These are phyloP conservation scores for Amanita molliuscula DNA, from an alignment of 768 basidiomycete species.

Conservation along the genomic window DNA sequence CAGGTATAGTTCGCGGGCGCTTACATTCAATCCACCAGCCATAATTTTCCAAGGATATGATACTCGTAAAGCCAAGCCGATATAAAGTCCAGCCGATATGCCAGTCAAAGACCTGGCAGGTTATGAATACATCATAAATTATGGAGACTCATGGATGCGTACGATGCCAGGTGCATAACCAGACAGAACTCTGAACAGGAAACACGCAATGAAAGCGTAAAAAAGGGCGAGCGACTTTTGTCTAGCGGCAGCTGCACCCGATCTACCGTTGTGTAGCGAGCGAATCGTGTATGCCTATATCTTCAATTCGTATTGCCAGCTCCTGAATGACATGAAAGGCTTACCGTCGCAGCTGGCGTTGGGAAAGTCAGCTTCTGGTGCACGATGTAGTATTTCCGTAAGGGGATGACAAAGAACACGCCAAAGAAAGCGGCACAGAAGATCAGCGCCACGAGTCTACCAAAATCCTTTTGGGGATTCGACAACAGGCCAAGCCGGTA, in stretches of 20 bases:
- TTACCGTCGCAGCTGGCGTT: constrained; percentile 50
- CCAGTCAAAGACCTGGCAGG: constrained; percentile 44
- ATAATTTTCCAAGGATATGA: constrained; percentile 49
- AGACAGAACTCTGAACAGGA: constrained; percentile 42
- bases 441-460: constrained; percentile 45
- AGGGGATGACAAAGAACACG: constrained; percentile 57
- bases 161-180: constrained; percentile 53
- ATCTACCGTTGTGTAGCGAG: constrained; percentile 41
- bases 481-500: constrained; percentile 43
- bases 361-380: constrained; percentile 56
- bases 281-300: constrained; percentile 51
- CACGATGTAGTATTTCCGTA: constrained; percentile 52
- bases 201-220: constrained; percentile 33
- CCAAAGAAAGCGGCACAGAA: constrained; percentile 48
- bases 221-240: constrained; percentile 46
- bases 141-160: constrained; percentile 10
- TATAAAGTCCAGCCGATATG: constrained; percentile 54
- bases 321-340: constrained; percentile 7
- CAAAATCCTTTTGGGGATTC: constrained; percentile 39
- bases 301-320: background rate
- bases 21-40: constrained; percentile 46
- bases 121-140: background rate
- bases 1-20: constrained; percentile 7
- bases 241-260: constrained; percentile 38
- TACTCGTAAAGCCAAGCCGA: constrained; percentile 47